Evolutionary conservation across 202 grass and related monocot species (phyloP).

Genomic region (Hordeum pubiflorum): DNA sequence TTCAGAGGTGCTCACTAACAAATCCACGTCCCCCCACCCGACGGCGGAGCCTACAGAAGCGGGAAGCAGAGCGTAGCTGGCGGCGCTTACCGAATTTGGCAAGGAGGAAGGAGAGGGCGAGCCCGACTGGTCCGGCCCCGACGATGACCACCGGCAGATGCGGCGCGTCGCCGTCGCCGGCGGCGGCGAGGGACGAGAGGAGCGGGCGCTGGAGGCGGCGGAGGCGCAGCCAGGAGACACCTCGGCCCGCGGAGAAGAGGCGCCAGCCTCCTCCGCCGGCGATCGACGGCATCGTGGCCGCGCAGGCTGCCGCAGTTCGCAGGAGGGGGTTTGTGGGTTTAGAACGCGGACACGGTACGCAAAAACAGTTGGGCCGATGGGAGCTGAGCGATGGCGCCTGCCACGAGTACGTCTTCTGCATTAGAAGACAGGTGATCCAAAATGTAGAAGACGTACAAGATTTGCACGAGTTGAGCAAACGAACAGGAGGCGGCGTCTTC

Average conservation of each 20-base stretch:
- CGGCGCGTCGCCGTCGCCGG: neutral
- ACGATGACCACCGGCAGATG: slow-evolving; percentile 84
- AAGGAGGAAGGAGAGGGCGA: slow-evolving; percentile 84
- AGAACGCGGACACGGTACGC: slow-evolving; percentile 17
- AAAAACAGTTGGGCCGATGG: neutral
- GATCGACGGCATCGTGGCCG: slow-evolving; percentile 29
- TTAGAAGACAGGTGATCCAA: neutral
- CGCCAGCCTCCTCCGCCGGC: slow-evolving; percentile 2
- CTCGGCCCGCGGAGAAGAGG: slow-evolving; percentile 3
- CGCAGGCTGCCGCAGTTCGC: neutral
- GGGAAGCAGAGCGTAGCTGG: neutral
- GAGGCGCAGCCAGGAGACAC: neutral
- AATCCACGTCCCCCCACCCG: neutral
- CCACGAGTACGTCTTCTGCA: accelerated
- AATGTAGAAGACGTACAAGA: no score
- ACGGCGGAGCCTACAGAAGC: neutral
- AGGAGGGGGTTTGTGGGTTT: slow-evolving; percentile 18
- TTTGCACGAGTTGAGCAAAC: no score
- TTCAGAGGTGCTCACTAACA: neutral
- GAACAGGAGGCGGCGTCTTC: no score
- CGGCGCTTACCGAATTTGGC: slow-evolving; percentile 61
- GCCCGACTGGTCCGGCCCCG: slow-evolving; percentile 83
- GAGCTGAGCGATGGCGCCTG: neutral
- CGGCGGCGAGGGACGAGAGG: slow-evolving; percentile 40
- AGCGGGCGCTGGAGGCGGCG: neutral